Evolutionary conservation across 164 flowering plant genomes (phyloP).

Genomic region (Paratinospora sagittata): DNA sequence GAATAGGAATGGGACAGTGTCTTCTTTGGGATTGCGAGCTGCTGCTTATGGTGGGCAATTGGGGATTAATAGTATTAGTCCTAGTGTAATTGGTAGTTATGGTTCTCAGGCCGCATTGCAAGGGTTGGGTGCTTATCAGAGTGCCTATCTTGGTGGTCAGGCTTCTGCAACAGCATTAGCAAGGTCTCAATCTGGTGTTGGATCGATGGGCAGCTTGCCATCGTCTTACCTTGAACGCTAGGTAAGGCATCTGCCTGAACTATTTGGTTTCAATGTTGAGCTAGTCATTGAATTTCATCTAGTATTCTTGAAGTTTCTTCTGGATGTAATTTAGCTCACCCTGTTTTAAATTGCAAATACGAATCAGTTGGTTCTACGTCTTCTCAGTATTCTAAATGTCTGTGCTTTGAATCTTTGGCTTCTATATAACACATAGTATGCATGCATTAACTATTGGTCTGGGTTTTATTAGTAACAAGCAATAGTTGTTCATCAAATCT

Average conservation of each 20-base stretch:
- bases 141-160: constrained; percentile 29
- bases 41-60: constrained; percentile 25
- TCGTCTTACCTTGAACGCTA: constrained; percentile 23
- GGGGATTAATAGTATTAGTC: constrained; percentile 31
- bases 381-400: too few species aligned
- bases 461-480: too few species aligned
- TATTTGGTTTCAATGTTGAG: background rate
- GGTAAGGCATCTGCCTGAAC: constrained; percentile 7
- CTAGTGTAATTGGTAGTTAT: constrained; percentile 35
- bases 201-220: constrained; percentile 19
- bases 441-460: too few species aligned
- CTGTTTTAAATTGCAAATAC: background rate
- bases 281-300: background rate
- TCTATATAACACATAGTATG: too few species aligned
- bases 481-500: too few species aligned
- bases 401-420: too few species aligned
- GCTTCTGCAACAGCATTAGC: constrained; percentile 18
- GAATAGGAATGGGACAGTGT: constrained; percentile 13
- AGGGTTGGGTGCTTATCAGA: constrained; percentile 38
- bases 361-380: background rate
- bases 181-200: constrained; percentile 26
- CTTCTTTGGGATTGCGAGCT: constrained; percentile 14
- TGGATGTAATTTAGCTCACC: background rate
- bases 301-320: background rate
- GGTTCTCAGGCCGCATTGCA: constrained; percentile 39